Conservation (phyloP, 2,329 filamentous ascomycete species). For the Penicillium sclerotiorum region DNA sequence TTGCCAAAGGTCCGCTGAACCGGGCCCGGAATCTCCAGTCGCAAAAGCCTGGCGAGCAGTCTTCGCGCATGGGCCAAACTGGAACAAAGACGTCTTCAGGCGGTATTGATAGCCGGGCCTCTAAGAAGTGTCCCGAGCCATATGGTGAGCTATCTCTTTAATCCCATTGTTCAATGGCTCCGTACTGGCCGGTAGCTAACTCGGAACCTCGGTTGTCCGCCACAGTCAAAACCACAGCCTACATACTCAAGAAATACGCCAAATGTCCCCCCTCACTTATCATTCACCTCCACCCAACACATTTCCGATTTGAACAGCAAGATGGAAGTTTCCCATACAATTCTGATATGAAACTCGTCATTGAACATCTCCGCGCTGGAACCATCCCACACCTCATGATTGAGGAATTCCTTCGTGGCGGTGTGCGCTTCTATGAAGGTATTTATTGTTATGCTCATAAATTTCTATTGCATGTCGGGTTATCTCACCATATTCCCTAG, state of each 20-base stretch:
- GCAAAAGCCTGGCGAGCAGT: constrained; percentile 40
- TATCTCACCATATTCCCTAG: constrained; percentile 32
- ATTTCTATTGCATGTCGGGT: neutral
- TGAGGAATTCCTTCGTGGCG: constrained; percentile 70
- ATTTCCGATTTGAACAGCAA: constrained; percentile 92
- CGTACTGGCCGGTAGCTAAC: constrained; percentile 13
- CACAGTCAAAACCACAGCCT: constrained; percentile 70
- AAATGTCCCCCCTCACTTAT: constrained; percentile 77
- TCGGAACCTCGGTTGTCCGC: constrained; percentile 23
- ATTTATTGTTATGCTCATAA: constrained; percentile 8
- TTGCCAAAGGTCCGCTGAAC: constrained; percentile 42
- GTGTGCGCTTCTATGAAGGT: constrained; percentile 87
- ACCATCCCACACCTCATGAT: constrained; percentile 90
- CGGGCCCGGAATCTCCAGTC: constrained; percentile 61
- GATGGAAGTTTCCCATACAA: constrained; percentile 91
- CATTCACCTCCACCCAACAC: constrained; percentile 78
- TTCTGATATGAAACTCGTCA: constrained; percentile 80
- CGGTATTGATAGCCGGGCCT: constrained; percentile 36
- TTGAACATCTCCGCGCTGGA: constrained; percentile 74
- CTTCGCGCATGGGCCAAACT: constrained; percentile 36
- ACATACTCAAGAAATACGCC: constrained; percentile 81
- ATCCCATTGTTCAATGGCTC: constrained; percentile 7
- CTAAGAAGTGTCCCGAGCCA: constrained; percentile 47
- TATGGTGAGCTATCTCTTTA: constrained; percentile 41
- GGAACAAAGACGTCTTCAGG: constrained; percentile 34